Conservation (phyloP, 1,284 basidiomycete species). For the Ganoderma lucidum region DNA sequence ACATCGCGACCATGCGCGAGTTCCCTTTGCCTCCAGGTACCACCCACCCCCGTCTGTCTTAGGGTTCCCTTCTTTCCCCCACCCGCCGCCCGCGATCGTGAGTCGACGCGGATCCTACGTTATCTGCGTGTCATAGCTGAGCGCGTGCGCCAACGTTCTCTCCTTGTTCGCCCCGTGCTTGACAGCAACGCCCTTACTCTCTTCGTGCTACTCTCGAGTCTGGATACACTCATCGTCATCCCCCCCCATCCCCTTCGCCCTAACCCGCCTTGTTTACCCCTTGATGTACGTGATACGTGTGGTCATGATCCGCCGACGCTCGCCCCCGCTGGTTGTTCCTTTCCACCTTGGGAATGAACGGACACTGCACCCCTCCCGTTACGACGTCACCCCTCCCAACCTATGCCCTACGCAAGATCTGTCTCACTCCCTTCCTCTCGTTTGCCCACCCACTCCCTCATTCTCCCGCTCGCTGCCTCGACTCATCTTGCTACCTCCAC, state of each 20-base stretch:
- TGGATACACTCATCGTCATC: constrained; percentile 27
- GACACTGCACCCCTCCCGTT: neutral
- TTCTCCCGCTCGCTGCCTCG: neutral
- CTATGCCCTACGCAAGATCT: neutral
- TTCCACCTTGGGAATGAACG: constrained; percentile 15
- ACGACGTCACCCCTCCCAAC: neutral
- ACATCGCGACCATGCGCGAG: constrained; percentile 36
- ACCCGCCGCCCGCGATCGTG: neutral
- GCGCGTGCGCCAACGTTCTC: constrained; percentile 34
- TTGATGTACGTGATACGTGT: constrained; percentile 31
- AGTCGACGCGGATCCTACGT: constrained; percentile 9
- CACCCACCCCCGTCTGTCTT: constrained; percentile 17
- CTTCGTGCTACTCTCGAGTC: constrained; percentile 26
- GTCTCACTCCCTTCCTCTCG: neutral
- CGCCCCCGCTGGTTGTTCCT: constrained; percentile 17
- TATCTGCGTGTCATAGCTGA: constrained; percentile 22
- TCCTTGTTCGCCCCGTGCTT: constrained; percentile 29
- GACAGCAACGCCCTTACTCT: constrained; percentile 23
- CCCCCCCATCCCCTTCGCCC: constrained; percentile 10
- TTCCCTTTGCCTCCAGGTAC: constrained; percentile 37
- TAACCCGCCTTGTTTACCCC: neutral
- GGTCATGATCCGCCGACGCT: constrained; percentile 26
- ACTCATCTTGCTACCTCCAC: neutral
- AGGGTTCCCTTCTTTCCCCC: constrained; percentile 6
- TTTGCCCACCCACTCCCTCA: constrained; percentile 9